phyloP scores from a whole-genome alignment of 208 protist genomes.

The Trypanosoma vivax region DNA sequence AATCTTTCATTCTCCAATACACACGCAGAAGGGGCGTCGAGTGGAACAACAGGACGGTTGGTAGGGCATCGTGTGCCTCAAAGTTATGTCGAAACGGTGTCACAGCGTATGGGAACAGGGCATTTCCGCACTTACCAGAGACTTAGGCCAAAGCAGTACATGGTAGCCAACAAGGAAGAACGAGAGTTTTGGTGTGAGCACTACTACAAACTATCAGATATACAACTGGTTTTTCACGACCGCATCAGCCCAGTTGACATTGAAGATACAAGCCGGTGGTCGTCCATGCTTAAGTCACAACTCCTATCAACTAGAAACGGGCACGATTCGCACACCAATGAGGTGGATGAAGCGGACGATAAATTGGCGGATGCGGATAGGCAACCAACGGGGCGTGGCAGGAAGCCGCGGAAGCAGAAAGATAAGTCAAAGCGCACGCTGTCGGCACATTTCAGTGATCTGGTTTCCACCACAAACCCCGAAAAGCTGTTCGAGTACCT shows the following conservation, averaged over 20 bases:
- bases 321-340: conserved; percentile 9
- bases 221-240: conserved; percentile 65
- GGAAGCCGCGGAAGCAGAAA: conserved; percentile 17
- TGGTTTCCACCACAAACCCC: conserved; percentile 22
- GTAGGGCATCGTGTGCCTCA: conserved; percentile 23
- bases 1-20: conserved; percentile 31
- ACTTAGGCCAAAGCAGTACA: conserved; percentile 12
- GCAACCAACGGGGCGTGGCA: conserved; percentile 9
- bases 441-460: conserved; percentile 15
- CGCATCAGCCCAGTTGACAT: conserved; percentile 55
- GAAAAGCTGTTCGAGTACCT: conserved; percentile 79
- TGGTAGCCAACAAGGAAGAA: conserved; percentile 54
- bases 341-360: conserved; percentile 12
- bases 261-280: conserved; percentile 19
- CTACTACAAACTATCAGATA: conserved; percentile 61
- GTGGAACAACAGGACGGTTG: conserved; percentile 2
- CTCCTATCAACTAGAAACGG: conserved; percentile 25
- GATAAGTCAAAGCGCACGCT: conserved; percentile 4
- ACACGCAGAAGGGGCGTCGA: conserved; percentile 1
- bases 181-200: conserved; percentile 73
- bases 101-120: conserved; percentile 14
- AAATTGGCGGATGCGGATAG: conserved; percentile 14
- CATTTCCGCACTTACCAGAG: conserved; percentile 12
- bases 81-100: conserved; percentile 1
- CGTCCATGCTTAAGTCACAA: conserved; percentile 31